Percentiles rank a stretch among this genome's conserved stretches.
Conservation (phyloP, 148 eudicot species). For the Spergularia marina region DNA sequence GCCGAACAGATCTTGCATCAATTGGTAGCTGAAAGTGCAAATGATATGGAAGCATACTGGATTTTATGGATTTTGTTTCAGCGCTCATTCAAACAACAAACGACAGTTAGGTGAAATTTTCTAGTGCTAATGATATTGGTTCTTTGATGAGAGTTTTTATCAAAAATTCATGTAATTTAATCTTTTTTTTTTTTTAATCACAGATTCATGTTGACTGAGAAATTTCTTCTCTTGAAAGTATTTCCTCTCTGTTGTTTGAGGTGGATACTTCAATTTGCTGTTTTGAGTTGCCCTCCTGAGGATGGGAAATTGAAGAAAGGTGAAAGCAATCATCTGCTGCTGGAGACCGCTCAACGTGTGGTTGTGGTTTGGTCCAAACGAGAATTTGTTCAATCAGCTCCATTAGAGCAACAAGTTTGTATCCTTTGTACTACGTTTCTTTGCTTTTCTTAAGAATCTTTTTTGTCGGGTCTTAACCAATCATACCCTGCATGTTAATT, state of each 20-base stretch:
- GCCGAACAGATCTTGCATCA: constrained; percentile 71
- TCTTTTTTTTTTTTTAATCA: constrained; percentile 16
- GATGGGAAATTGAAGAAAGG: constrained; percentile 36
- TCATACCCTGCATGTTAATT: neutral
- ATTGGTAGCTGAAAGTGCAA: constrained; percentile 49
- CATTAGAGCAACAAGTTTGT: constrained; percentile 89
- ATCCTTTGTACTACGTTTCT: constrained; percentile 44
- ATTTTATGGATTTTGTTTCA: constrained; percentile 69
- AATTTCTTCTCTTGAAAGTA: constrained; percentile 78
- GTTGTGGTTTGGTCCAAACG: constrained; percentile 68
- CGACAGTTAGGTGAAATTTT: constrained; percentile 56
- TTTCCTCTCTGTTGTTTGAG: constrained; percentile 83
- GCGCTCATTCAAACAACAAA: constrained; percentile 38
- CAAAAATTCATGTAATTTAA: neutral
- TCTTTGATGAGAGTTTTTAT: neutral
- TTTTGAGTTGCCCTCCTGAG: constrained; percentile 57
- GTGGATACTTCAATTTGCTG: constrained; percentile 93
- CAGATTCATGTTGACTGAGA: constrained; percentile 78
- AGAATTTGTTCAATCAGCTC: constrained; percentile 83
- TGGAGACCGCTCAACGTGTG: constrained; percentile 57
- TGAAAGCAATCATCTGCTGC: constrained; percentile 35
- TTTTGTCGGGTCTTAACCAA: neutral
- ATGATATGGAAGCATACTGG: constrained; percentile 83
- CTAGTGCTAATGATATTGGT: neutral
- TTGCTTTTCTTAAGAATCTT: neutral